A percentile compares a stretch with the other conserved stretches of the same genome.
Conservation (phyloP, 129 eudicot species). For the Heracleum sosnowskyi region DNA sequence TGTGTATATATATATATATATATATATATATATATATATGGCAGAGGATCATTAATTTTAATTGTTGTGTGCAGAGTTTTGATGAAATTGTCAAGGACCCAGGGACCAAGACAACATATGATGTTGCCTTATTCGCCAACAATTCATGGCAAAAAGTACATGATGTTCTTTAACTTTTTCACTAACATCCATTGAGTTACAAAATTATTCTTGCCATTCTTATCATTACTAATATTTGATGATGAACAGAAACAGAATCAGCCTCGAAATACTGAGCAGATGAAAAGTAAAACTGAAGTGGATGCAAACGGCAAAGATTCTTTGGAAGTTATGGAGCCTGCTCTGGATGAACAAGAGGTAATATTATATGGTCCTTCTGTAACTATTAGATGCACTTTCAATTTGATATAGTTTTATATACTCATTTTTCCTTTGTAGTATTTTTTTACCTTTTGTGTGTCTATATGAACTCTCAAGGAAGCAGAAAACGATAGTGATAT, state of each 20-base stretch:
- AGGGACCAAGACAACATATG: slow-evolving; percentile 64
- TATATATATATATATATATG: not conserved
- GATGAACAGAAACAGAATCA: slow-evolving; percentile 41
- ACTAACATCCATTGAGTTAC: not conserved
- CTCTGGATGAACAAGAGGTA: slow-evolving; percentile 15
- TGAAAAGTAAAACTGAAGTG: slow-evolving; percentile 19
- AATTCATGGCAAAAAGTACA: slow-evolving; percentile 66
- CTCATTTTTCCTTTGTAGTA: not conserved
- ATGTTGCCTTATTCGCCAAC: slow-evolving; percentile 53
- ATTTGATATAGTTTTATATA: not conserved
- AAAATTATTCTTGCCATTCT: slow-evolving; percentile 8
- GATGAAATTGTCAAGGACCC: slow-evolving; percentile 56
- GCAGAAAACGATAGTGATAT: slow-evolving; percentile 46
- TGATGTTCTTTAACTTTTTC: not conserved
- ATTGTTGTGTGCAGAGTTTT: slow-evolving; percentile 43
- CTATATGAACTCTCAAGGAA: slow-evolving; percentile 22
- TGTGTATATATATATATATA: not conserved
- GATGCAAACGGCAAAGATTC: slow-evolving; percentile 19
- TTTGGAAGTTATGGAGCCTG: slow-evolving; percentile 21
- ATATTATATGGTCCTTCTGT: slow-evolving; percentile 36
- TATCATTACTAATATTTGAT: slow-evolving; percentile 9
- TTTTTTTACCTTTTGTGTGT: not conserved
- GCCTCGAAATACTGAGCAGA: slow-evolving; percentile 22
- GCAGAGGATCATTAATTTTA: not conserved
- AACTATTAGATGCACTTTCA: not conserved